Evolutionary conservation across 2,329 filamentous ascomycete genomes (phyloP), one percentile per base, ranked within the genome.

Genomic region (Ophiocordyceps australis): DNA sequence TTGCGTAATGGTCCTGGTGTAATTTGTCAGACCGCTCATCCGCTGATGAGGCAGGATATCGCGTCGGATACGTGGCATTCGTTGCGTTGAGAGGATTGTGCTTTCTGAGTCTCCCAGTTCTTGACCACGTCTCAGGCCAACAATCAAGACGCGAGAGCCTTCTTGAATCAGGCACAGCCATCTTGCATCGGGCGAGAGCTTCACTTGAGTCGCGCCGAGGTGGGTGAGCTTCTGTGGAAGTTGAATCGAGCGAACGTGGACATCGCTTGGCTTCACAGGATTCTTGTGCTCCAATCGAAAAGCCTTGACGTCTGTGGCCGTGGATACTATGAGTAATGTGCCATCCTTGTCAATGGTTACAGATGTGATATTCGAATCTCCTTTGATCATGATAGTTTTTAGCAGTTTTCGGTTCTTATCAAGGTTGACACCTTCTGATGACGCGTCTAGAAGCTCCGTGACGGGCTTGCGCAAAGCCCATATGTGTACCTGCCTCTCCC

Each of bases 401-500:
- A 82, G 59, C 7, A 81, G 57, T 41, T 71, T 75, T 26, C 66
- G 63, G 46, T 62, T 69, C 32, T 59, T 60, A 35, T 57, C 62
- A 33, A 54, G 47, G 34, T 47, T 57, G 30, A 42, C 50, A 30
- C 45, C 45, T 11, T 54, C 52, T 8, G 49, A 50, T 21, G 46
- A 39, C 13, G 40, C 38, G 22, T 55, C 46, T 23, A 60, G 45
- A 14, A 70, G 47, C 21, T 62, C 53, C 17, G 49, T 49, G 11
- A 63, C 49, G 5, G 60, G 49, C 31, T 50, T 52, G 24, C 44
- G 53, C 11, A 71, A 41, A 20, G 57, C 66, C 83, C 85, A 98
- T 32, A 98, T 66, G 37, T 77, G 74, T 25, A 95, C 61, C 45
- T 91, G 79, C 29, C 77, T 66, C 35, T 86, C 80, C 82, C 85